phyloP scores from a whole-genome alignment of 2,329 filamentous ascomycete genomes.

The Hirsutella rhossiliensis region DNA sequence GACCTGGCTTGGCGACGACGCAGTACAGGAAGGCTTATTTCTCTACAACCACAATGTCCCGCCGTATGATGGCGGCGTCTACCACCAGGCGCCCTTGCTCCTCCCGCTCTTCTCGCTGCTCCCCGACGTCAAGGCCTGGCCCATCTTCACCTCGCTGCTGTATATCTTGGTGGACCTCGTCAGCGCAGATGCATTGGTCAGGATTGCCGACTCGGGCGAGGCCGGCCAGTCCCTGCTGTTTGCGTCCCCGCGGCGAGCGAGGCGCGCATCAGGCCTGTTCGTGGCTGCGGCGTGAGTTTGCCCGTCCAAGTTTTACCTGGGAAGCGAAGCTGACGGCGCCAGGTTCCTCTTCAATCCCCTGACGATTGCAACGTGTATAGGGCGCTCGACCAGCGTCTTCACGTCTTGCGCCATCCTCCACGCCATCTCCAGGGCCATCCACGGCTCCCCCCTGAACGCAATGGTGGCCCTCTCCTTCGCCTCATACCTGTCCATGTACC shows the following conservation, averaged over 20 bases:
- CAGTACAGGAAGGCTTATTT: constrained; percentile 93
- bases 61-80: constrained; percentile 88
- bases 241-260: constrained; percentile 63
- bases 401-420: constrained; percentile 80
- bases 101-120: constrained; percentile 86
- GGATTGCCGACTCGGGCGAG: constrained; percentile 73
- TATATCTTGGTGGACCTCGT: constrained; percentile 74
- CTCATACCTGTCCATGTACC: constrained; percentile 86
- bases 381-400: constrained; percentile 78
- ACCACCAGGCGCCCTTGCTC: constrained; percentile 73
- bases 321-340: constrained; percentile 6
- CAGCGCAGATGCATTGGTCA: constrained; percentile 65
- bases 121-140: constrained; percentile 53
- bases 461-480: constrained; percentile 81
- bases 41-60: constrained; percentile 94
- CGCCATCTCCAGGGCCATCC: constrained; percentile 68
- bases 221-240: constrained; percentile 63
- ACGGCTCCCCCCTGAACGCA: constrained; percentile 59
- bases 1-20: not conserved
- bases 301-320: not conserved
- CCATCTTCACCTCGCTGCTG: constrained; percentile 65
- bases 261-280: constrained; percentile 61
- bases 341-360: constrained; percentile 94
- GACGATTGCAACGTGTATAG: constrained; percentile 81
- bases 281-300: constrained; percentile 63